Percentiles rank a stretch among this genome's conserved stretches.
Conservation (phyloP, 2,329 filamentous ascomycete genomes). For the Colletotrichum sp. region DNA sequence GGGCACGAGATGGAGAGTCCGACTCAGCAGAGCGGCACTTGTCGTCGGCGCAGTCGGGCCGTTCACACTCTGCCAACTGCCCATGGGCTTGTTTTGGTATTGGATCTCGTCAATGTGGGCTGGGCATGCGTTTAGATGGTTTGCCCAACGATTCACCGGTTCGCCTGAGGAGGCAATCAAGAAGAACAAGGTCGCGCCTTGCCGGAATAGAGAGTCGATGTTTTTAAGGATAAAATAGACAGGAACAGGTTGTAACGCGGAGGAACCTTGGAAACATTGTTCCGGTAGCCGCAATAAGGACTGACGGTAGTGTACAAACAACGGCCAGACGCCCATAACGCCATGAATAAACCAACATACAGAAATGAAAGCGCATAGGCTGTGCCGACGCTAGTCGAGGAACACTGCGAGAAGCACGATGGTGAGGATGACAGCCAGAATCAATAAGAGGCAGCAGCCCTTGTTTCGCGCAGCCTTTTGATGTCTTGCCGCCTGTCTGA, state of each 20-base stretch:
- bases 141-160: not conserved
- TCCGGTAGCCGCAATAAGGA: not conserved
- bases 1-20: not conserved
- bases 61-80: constrained; percentile 36
- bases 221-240: not conserved
- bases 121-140: not conserved
- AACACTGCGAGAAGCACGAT: constrained; percentile 89
- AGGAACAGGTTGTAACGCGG: not conserved
- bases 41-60: constrained; percentile 27
- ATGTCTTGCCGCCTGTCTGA: constrained; percentile 84
- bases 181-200: not conserved
- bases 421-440: constrained; percentile 85
- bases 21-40: not conserved
- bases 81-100: constrained; percentile 45
- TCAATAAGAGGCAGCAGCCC: constrained; percentile 88
- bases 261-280: not conserved
- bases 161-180: not conserved
- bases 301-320: constrained; percentile 17
- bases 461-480: constrained; percentile 96
- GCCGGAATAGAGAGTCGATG: not conserved
- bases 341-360: constrained; percentile 6
- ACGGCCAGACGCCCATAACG: constrained; percentile 5
- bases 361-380: not conserved
- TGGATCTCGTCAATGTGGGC: constrained; percentile 33
- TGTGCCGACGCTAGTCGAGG: constrained; percentile 57